A percentile compares a stretch with the other conserved stretches of the same genome.
These are phyloP conservation scores for Sclerotinia sclerotiorum DNA, from an alignment of 2,329 filamentous ascomycete species.

Conservation along the genomic window DNA sequence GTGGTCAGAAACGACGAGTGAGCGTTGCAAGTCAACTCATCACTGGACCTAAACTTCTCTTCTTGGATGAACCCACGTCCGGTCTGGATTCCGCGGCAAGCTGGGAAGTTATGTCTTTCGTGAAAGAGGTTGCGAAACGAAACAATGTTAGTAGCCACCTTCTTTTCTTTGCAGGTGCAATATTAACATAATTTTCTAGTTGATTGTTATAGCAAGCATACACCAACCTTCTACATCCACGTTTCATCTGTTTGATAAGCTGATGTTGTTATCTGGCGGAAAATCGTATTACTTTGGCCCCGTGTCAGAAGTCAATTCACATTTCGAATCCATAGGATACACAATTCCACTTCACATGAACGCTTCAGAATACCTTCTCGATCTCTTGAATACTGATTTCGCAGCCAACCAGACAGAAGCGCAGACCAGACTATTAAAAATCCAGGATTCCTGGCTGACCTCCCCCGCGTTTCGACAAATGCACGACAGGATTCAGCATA, in stretches of 20 bases:
- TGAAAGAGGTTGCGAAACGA: constrained; percentile 43
- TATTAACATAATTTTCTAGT: constrained; percentile 52
- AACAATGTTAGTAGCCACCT: constrained; percentile 55
- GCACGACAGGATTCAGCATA: constrained; percentile 35
- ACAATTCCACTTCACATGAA: constrained; percentile 70
- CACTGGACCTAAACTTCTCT: constrained; percentile 63
- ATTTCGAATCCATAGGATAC: constrained; percentile 62
- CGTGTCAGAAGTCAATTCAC: constrained; percentile 55
- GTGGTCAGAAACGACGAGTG: constrained; percentile 79
- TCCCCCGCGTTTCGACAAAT: constrained; percentile 46
- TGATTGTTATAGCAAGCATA: constrained; percentile 79
- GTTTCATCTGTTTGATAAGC: constrained; percentile 77
- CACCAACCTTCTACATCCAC: constrained; percentile 82
- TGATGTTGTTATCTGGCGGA: constrained; percentile 71
- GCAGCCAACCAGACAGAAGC: constrained; percentile 50
- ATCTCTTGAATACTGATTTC: constrained; percentile 78
- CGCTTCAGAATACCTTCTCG: constrained; percentile 76
- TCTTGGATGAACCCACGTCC: constrained; percentile 85
- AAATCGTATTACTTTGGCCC: constrained; percentile 72
- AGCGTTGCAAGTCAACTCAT: constrained; percentile 80
- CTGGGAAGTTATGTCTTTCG: constrained; percentile 67
- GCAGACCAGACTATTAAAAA: constrained; percentile 49
- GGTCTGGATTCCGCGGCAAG: constrained; percentile 69
- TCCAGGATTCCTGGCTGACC: constrained; percentile 56
- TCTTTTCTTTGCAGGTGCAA: not conserved